Percentiles rank a stretch among this genome's conserved stretches.
These are phyloP conservation scores for Anastatica hierochuntica DNA, from an alignment of 345 rosid genomes.

Conservation along the genomic window DNA sequence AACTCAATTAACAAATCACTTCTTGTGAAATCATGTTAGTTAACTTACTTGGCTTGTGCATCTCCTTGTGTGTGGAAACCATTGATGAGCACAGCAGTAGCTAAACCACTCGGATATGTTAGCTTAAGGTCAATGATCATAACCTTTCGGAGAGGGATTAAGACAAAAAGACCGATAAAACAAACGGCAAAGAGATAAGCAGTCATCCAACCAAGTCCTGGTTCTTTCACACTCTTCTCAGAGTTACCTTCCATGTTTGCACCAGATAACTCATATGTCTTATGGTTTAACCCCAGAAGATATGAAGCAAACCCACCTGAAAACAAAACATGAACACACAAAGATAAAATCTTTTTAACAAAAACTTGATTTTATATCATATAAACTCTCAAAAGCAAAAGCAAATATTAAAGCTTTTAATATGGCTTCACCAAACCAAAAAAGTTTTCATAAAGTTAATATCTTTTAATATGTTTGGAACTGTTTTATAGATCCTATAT, in stretches of 20 bases:
- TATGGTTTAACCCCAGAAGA: conserved; percentile 71
- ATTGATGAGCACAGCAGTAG: conserved; percentile 88
- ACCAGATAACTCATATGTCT: conserved; percentile 68
- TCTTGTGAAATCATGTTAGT: neutral
- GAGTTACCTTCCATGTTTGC: conserved; percentile 56
- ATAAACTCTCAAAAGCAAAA: neutral
- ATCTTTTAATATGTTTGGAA: neutral
- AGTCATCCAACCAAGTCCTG: conserved; percentile 88
- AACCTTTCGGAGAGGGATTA: conserved; percentile 81
- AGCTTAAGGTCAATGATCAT: conserved; percentile 73
- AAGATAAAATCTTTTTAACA: neutral
- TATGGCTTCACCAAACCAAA: neutral
- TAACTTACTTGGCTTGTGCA: conserved; percentile 45
- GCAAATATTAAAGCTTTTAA: neutral
- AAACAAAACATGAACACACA: neutral
- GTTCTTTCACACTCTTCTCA: conserved; percentile 47
- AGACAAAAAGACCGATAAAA: conserved; percentile 79
- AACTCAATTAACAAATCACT: neutral
- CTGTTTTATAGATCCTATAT: neutral
- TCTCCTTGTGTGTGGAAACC: conserved; percentile 78
- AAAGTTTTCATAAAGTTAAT: neutral
- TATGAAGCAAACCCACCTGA: conserved; percentile 88
- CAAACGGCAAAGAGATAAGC: conserved; percentile 65
- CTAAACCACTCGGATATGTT: conserved; percentile 78
- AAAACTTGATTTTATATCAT: neutral